Conservation (phyloP, 352 stramenopile species). For the Phytophthora colocasiae region DNA sequence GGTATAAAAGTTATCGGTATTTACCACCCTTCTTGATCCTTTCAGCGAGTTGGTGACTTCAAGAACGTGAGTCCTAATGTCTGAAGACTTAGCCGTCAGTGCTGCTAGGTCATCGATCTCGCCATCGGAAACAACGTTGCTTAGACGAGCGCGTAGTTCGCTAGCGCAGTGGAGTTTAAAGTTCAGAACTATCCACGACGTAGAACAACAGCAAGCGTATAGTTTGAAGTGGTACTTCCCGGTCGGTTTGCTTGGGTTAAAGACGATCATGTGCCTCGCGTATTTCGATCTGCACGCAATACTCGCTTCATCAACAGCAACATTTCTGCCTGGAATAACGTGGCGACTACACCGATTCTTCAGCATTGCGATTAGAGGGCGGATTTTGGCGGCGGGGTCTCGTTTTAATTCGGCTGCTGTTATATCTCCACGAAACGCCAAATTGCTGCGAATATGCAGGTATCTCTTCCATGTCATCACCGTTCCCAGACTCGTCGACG, state of each 20-base stretch:
- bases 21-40: conserved; percentile 26
- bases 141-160: background rate
- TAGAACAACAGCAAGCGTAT: conserved; percentile 5
- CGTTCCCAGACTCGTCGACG: background rate
- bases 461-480: conserved; percentile 1
- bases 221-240: conserved; percentile 15
- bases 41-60: background rate
- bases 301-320: conserved; percentile 38
- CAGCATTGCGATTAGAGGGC: conserved; percentile 27
- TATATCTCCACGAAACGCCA: conserved; percentile 2
- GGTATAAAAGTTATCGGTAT: conserved; percentile 1
- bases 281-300: conserved; percentile 35
- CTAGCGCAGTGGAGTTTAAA: conserved; percentile 13
- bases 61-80: background rate
- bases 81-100: background rate
- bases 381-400: conserved; percentile 4
- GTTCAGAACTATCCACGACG: background rate
- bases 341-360: conserved; percentile 21
- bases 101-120: background rate
- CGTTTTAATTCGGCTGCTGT: background rate
- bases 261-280: conserved; percentile 36
- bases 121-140: background rate
- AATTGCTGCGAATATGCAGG: conserved; percentile 11
- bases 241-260: conserved; percentile 27
- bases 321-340: conserved; percentile 26